These are phyloP conservation scores for Dothideomycetes sp. DNA, from an alignment of 2,329 filamentous ascomycete species.

Conservation along the genomic window DNA sequence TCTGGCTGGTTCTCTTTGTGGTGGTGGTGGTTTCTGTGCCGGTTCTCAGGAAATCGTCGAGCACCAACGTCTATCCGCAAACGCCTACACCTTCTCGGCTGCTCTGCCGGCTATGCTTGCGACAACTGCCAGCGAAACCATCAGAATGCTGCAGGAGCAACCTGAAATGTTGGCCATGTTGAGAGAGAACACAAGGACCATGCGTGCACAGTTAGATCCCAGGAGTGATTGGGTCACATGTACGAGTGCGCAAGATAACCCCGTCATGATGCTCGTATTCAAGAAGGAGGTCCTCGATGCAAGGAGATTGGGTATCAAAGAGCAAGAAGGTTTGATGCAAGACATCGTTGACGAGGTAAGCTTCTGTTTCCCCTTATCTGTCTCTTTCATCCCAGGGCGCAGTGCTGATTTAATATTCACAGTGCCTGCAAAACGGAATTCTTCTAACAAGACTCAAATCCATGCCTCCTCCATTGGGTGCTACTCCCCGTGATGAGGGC, in stretches of 20 bases:
- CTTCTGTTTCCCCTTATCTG: too few species aligned
- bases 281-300: slow-evolving; percentile 73
- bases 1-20: slow-evolving; percentile 79
- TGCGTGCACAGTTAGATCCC: slow-evolving; percentile 82
- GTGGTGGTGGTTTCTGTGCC: slow-evolving; percentile 91
- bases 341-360: slow-evolving; percentile 94
- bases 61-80: slow-evolving; percentile 88
- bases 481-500: slow-evolving; percentile 53
- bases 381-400: neutral
- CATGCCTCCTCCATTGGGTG: slow-evolving; percentile 52
- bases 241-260: slow-evolving; percentile 74
- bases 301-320: slow-evolving; percentile 57
- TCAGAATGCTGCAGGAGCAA: slow-evolving; percentile 75
- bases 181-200: slow-evolving; percentile 75
- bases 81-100: slow-evolving; percentile 91
- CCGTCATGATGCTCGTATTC: slow-evolving; percentile 71
- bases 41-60: slow-evolving; percentile 85
- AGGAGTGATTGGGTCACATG: slow-evolving; percentile 87
- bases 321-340: slow-evolving; percentile 77
- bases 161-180: slow-evolving; percentile 71
- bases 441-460: slow-evolving; percentile 80
- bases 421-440: slow-evolving; percentile 81
- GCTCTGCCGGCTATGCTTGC: slow-evolving; percentile 88
- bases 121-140: slow-evolving; percentile 88
- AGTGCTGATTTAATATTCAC: slow-evolving; percentile 13